Conservation (phyloP, 176 grass and related monocot species). For the Pontederia paniculata region DNA sequence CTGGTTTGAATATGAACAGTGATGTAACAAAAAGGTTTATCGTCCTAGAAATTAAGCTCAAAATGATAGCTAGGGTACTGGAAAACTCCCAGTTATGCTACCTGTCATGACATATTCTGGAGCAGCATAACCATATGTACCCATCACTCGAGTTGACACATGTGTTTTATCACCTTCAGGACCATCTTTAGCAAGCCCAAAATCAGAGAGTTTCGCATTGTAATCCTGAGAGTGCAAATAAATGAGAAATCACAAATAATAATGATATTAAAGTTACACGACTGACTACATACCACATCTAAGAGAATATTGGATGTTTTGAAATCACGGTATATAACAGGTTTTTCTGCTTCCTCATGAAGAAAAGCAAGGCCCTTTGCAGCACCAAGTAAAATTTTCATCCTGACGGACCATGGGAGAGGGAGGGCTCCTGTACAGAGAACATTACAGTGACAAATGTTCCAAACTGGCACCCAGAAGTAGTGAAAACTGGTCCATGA, state of each 20-base stretch:
- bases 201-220: constrained; percentile 98
- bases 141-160: constrained; percentile 95
- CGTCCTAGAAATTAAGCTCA: too few relatives aligned
- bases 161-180: constrained; percentile 98
- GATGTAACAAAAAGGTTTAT: too few relatives aligned
- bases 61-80: too few relatives aligned
- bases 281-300: constrained; percentile 42
- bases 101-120: constrained; percentile 99
- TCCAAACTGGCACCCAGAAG: too few relatives aligned
- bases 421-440: constrained; percentile 41
- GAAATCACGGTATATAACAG: constrained; percentile 99
- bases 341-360: constrained; percentile 97
- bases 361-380: constrained; percentile 92
- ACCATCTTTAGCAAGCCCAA: constrained; percentile 97
- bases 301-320: constrained; percentile 98
- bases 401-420: constrained; percentile 83
- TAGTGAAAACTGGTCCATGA: too few relatives aligned
- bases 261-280: neutral
- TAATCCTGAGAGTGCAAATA: constrained; percentile 74
- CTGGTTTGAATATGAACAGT: too few relatives aligned
- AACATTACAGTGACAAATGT: too few relatives aligned
- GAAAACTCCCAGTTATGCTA: neutral
- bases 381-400: constrained; percentile 96
- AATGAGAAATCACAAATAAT: neutral
- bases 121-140: constrained; percentile 91